These are phyloP conservation scores for Haplosporangium sp. DNA, from an alignment of 371 early-diverging fungal species.

Conservation along the genomic window DNA sequence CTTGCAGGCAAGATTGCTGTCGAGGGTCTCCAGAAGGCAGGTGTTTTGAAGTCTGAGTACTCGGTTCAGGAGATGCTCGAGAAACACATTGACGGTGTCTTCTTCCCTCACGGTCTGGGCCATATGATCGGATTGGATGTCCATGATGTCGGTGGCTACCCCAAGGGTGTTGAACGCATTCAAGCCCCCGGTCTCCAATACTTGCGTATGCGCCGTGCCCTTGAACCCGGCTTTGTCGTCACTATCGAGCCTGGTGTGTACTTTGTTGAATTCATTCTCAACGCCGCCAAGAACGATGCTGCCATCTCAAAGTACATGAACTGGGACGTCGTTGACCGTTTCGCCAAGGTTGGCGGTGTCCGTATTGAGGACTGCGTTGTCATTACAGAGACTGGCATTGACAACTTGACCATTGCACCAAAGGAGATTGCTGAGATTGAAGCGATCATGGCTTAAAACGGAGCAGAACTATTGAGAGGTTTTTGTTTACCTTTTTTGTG, in stretches of 20 bases:
- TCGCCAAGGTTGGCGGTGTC: conserved; percentile 88
- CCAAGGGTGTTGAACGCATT: conserved; percentile 80
- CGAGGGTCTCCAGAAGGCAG: conserved; percentile 80
- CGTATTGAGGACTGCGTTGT: conserved; percentile 93
- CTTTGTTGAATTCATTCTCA: conserved; percentile 70
- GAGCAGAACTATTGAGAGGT: not conserved
- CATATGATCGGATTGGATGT: conserved; percentile 81
- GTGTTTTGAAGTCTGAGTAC: conserved; percentile 75
- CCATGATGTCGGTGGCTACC: conserved; percentile 94
- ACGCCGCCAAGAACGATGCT: conserved; percentile 63
- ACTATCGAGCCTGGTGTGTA: conserved; percentile 95
- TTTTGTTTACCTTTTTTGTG: conserved; percentile 1
- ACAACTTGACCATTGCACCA: conserved; percentile 81
- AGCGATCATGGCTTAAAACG: conserved; percentile 57
- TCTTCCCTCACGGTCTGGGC: conserved; percentile 92
- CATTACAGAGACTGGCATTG: conserved; percentile 74
- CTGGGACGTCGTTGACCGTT: conserved; percentile 74
- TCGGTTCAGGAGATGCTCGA: conserved; percentile 72
- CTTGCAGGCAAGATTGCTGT: conserved; percentile 79
- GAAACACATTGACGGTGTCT: conserved; percentile 74
- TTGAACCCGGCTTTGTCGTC: conserved; percentile 85
- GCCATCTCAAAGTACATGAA: conserved; percentile 74
- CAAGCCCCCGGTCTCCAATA: conserved; percentile 85
- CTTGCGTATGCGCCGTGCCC: conserved; percentile 86
- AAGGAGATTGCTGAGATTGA: conserved; percentile 82